phyloP scores from a whole-genome alignment of 352 stramenopile species.

The Phytopythium chamaehyphon region DNA sequence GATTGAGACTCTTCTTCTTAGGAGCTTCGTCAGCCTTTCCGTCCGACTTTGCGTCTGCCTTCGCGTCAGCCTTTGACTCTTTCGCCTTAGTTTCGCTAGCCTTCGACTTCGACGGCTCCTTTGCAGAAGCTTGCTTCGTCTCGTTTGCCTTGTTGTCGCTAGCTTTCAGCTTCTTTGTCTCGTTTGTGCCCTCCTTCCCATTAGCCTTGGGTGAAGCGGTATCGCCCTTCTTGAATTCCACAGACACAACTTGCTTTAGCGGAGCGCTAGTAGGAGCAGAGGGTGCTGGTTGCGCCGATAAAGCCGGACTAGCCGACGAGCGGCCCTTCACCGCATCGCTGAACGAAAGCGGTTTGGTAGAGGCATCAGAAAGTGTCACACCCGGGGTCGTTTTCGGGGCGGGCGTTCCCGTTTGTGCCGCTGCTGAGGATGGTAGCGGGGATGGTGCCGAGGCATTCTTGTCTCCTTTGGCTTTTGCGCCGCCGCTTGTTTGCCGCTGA shows the following conservation, averaged over 20 bases:
- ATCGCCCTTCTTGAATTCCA: conserved; percentile 18
- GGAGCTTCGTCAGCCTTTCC: conserved; percentile 16
- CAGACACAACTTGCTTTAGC: not conserved
- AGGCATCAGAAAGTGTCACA: conserved; percentile 5
- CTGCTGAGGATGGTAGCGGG: conserved; percentile 2
- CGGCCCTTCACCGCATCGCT: conserved; percentile 64
- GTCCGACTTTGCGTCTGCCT: conserved; percentile 8
- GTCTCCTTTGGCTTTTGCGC: conserved; percentile 14
- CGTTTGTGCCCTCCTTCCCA: conserved; percentile 19
- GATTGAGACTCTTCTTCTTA: conserved; percentile 74
- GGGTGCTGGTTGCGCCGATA: conserved; percentile 6
- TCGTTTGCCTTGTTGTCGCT: conserved; percentile 11
- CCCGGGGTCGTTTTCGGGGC: conserved; percentile 8
- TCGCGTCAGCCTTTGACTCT: conserved; percentile 4
- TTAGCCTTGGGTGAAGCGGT: conserved; percentile 2
- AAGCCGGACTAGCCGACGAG: conserved; percentile 11
- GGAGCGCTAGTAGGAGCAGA: not conserved
- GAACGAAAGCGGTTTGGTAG: conserved; percentile 62
- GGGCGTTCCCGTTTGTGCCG: conserved; percentile 5
- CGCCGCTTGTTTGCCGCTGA: conserved; percentile 33
- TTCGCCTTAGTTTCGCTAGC: conserved; percentile 1
- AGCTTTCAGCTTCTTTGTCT: conserved; percentile 15
- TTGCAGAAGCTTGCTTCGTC: not conserved
- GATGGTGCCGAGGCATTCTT: conserved; percentile 4
- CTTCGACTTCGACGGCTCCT: conserved; percentile 1